These are phyloP conservation scores for Hanseniaspora valbyensis DNA, from an alignment of 805 yeast genomes.

Conservation along the genomic window DNA sequence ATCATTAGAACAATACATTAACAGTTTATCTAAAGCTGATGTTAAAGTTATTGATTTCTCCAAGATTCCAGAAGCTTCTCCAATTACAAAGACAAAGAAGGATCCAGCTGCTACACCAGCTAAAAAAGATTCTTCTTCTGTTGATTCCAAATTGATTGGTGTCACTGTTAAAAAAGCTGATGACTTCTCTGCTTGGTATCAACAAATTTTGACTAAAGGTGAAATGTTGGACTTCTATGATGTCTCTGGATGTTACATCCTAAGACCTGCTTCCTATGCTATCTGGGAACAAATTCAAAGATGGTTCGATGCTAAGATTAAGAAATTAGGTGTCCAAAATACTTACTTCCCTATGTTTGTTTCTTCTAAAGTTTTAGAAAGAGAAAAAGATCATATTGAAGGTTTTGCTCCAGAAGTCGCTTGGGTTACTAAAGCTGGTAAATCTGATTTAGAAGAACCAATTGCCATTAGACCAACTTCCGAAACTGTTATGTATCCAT, in stretches of 20 bases:
- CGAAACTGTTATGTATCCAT: slow-evolving; percentile 99
- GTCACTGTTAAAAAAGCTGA: slow-evolving; percentile 85
- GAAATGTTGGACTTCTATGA: slow-evolving; percentile 98
- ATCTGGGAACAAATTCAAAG: slow-evolving; percentile 91
- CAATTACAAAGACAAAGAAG: slow-evolving; percentile 25
- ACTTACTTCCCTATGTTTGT: slow-evolving; percentile 99
- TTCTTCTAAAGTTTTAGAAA: slow-evolving; percentile 81
- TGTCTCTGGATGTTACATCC: slow-evolving; percentile 95
- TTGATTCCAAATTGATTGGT: slow-evolving; percentile 86
- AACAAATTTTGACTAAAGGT: slow-evolving; percentile 89
- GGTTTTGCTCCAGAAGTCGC: slow-evolving; percentile 99
- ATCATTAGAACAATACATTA: slow-evolving; percentile 28
- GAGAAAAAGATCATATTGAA: slow-evolving; percentile 96
- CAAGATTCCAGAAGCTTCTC: slow-evolving; percentile 32
- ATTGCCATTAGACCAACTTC: slow-evolving; percentile 99
- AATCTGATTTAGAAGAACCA: slow-evolving; percentile 90
- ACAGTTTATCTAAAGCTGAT: slow-evolving; percentile 33
- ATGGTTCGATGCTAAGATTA: slow-evolving; percentile 73
- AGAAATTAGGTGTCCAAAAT: slow-evolving; percentile 81
- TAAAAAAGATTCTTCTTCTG: slow-evolving; percentile 42
- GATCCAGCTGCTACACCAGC: slow-evolving; percentile 26
- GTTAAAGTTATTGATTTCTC: slow-evolving; percentile 41
- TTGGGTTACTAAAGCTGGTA: slow-evolving; percentile 97
- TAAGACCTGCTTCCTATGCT: slow-evolving; percentile 89
- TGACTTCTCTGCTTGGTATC: slow-evolving; percentile 96